These are phyloP conservation scores for Isatis tinctoria DNA, from an alignment of 345 rosid genomes.

Conservation along the genomic window DNA sequence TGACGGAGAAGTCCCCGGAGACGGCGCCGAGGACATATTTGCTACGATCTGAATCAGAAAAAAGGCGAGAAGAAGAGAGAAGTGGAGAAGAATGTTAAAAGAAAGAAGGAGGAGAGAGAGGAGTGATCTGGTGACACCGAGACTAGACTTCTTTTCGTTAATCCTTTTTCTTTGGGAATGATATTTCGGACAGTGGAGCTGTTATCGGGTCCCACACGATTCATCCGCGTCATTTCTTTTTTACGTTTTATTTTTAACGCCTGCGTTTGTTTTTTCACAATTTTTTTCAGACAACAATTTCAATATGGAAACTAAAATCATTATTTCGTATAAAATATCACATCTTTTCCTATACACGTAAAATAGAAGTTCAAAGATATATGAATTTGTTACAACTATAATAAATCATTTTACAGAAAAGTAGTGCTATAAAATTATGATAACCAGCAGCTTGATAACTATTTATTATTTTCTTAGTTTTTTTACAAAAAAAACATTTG, in stretches of 20 bases:
- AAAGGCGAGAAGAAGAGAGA: neutral
- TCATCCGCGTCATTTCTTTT: constrained; percentile 41
- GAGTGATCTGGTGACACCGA: constrained; percentile 25
- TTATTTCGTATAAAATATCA: no score
- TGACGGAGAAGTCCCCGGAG: constrained; percentile 40
- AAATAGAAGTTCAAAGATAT: no score
- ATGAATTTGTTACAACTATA: no score
- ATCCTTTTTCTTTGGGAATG: neutral
- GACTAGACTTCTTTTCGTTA: neutral
- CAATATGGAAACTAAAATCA: no score
- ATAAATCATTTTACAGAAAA: no score
- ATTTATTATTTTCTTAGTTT: no score
- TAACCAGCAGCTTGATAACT: no score
- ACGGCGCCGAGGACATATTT: constrained; percentile 50
- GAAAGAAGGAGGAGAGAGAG: neutral
- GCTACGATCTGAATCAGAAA: constrained; percentile 20
- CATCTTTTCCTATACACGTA: no score
- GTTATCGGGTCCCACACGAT: constrained; percentile 45
- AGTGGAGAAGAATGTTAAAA: neutral
- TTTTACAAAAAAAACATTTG: no score
- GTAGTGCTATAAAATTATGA: no score
- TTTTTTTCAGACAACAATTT: neutral
- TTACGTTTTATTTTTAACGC: constrained; percentile 1
- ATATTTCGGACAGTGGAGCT: constrained; percentile 17
- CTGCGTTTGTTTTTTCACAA: neutral